Evolutionary conservation across 2,329 filamentous ascomycete genomes (phyloP).

Genomic region (Claviceps fusiformis): DNA sequence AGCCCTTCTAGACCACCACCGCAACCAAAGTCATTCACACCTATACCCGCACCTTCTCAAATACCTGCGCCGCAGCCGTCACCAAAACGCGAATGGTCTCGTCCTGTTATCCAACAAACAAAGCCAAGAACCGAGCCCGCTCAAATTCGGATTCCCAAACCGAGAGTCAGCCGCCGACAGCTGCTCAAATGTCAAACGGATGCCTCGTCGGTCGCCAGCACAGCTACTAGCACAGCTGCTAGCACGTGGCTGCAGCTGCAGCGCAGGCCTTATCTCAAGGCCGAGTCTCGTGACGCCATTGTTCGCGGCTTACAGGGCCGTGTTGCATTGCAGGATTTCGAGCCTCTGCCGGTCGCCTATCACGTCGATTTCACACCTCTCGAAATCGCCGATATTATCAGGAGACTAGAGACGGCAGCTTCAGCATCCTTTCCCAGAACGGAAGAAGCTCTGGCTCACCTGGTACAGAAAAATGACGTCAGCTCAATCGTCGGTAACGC

Average conservation of each 20-base stretch:
- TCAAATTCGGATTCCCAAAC: not conserved
- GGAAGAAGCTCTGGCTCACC: slow-evolving; percentile 9
- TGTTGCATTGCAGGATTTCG: slow-evolving; percentile 2
- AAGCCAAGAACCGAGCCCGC: not conserved
- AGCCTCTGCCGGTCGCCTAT: slow-evolving; percentile 11
- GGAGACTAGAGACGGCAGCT: slow-evolving; percentile 10
- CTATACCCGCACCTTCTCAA: no score
- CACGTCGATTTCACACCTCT: slow-evolving; percentile 33
- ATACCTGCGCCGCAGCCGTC: not conserved
- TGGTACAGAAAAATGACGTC: slow-evolving; percentile 12
- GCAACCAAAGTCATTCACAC: not conserved
- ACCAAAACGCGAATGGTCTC: not conserved
- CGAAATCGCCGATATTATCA: slow-evolving; percentile 21
- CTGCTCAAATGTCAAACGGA: not conserved
- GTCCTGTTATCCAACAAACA: not conserved
- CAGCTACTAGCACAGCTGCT: not conserved
- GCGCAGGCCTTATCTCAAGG: slow-evolving; percentile 14
- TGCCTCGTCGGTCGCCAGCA: not conserved
- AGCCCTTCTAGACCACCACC: not conserved
- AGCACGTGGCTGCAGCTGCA: slow-evolving; percentile 3
- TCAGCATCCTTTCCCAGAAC: slow-evolving; percentile 8
- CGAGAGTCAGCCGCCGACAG: not conserved
- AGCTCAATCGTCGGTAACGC: slow-evolving; percentile 11
- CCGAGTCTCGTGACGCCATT: slow-evolving; percentile 15
- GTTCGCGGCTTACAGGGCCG: slow-evolving; percentile 10